These are phyloP conservation scores for Camellia japonica DNA, from an alignment of 148 eudicot genomes.

Conservation along the genomic window DNA sequence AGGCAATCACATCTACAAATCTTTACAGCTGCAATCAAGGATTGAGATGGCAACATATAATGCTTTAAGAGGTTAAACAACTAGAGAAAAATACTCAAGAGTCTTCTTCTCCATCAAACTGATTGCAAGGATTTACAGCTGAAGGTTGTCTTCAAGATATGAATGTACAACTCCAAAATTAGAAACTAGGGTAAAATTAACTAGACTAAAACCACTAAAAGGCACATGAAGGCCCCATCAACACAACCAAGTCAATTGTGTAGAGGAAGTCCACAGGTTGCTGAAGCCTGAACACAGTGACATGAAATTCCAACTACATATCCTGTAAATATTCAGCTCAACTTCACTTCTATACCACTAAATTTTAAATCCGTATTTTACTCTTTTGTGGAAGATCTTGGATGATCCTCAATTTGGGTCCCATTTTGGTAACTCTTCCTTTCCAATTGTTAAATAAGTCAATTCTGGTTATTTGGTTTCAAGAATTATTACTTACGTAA, in stretches of 20 bases:
- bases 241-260: background rate
- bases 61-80: background rate
- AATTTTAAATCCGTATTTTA: background rate
- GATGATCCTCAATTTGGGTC: background rate
- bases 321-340: background rate
- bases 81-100: background rate
- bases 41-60: background rate
- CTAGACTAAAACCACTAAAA: background rate
- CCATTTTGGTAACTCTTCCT: background rate
- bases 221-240: background rate
- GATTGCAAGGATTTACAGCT: background rate
- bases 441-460: constrained; percentile 4
- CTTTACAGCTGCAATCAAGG: background rate
- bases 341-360: background rate
- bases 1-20: constrained; percentile 1
- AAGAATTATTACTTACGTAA: background rate
- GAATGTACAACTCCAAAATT: background rate
- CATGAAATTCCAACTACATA: background rate
- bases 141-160: background rate
- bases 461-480: background rate
- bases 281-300: background rate
- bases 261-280: background rate
- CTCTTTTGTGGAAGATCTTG: background rate
- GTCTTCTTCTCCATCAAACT: background rate
- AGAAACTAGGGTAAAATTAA: background rate